Conservation (phyloP, 495 filamentous ascomycete species). For the Saxophila tyrrhenica region DNA sequence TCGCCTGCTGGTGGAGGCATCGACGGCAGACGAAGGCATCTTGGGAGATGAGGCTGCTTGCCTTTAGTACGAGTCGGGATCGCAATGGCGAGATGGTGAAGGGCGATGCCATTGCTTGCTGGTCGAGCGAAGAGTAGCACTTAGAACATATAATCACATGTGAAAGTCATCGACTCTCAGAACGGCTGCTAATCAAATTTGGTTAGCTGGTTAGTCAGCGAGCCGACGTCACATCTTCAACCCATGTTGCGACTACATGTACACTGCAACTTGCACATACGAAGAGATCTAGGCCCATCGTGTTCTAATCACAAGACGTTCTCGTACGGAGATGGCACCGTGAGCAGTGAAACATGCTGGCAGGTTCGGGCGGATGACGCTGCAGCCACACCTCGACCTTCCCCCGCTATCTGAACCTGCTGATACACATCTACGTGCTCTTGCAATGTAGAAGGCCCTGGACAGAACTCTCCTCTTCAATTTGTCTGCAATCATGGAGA, state of each 20-base stretch:
- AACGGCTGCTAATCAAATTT: no score
- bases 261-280: no score
- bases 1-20: conserved; percentile 36
- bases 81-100: conserved; percentile 11
- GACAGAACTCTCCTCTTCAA: no score
- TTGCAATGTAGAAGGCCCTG: no score
- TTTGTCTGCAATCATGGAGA: not conserved
- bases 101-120: not conserved
- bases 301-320: no score
- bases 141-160: no score
- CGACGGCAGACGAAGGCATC: conserved; percentile 52
- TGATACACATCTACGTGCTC: not conserved
- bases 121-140: no score
- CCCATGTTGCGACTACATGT: no score
- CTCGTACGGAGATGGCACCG: not conserved
- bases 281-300: no score
- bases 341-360: not conserved
- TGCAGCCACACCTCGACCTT: not conserved
- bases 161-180: no score
- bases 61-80: conserved; percentile 18
- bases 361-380: not conserved
- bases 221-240: no score
- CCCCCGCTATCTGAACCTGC: not conserved
- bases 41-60: conserved; percentile 41
- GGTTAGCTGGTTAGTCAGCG: no score